These are phyloP conservation scores for Tetrapyrgos nigripes DNA, from an alignment of 1,284 basidiomycete species.

Conservation along the genomic window DNA sequence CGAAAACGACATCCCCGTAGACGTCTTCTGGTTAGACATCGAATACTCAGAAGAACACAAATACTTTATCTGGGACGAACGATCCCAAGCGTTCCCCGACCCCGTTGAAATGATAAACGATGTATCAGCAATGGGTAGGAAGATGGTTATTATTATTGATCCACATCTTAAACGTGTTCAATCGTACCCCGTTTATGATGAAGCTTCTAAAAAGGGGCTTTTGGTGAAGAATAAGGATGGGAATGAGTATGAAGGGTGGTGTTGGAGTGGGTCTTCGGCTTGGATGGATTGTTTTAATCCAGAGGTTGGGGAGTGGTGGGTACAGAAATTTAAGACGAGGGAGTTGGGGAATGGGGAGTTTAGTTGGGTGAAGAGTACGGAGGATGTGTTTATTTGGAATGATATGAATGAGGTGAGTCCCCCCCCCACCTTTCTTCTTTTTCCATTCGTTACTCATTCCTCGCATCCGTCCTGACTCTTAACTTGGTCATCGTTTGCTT, in stretches of 20 bases:
- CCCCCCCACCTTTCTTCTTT: background rate
- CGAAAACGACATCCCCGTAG: slow-evolving; percentile 92
- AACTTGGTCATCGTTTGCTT: too few species aligned
- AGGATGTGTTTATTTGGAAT: slow-evolving; percentile 93
- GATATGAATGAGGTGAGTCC: slow-evolving; percentile 96
- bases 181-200: slow-evolving; percentile 86
- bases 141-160: slow-evolving; percentile 98
- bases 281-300: slow-evolving; percentile 99
- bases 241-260: slow-evolving; percentile 96
- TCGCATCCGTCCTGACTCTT: too few species aligned
- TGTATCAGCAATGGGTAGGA: slow-evolving; percentile 85
- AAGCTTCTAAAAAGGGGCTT: slow-evolving; percentile 82
- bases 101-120: slow-evolving; percentile 93
- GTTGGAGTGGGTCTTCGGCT: slow-evolving; percentile 94
- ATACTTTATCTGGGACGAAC: slow-evolving; percentile 97
- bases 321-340: slow-evolving; percentile 74
- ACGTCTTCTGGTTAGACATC: slow-evolving; percentile 99
- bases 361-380: slow-evolving; percentile 80
- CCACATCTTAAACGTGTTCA: slow-evolving; percentile 91
- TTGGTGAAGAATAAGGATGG: slow-evolving; percentile 86
- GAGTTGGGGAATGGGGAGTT: slow-evolving; percentile 49
- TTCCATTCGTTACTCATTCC: too few species aligned
- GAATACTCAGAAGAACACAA: slow-evolving; percentile 95
- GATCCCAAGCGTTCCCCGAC: slow-evolving; percentile 92
- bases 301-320: slow-evolving; percentile 92